Base-by-base conservation (phyloP, 306 rosid species). In the Albizia julibrissin region DNA sequence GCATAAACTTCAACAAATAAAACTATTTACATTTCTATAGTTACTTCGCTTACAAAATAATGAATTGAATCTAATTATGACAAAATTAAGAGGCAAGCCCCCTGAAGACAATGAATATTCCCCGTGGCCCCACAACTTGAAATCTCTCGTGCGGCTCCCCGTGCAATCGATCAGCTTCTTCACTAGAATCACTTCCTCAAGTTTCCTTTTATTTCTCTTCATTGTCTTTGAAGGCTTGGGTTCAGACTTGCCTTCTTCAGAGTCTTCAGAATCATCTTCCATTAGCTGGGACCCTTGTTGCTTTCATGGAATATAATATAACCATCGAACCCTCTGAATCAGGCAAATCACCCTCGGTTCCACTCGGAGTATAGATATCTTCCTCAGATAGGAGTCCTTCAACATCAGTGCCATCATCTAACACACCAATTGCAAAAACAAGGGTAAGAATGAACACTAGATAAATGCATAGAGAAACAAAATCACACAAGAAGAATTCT, bases 161-260 rank as follows among this genome's bases (percentile, higher is more conserved):
- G 0, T 97, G 95, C 89, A 94, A 71, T 56, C 33, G 59, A 94
- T 91, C 52, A 94, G 87, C 93, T 84, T 88, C 89, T 85, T 83
- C 72, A 94, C 34, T 33, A 3, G 4, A 33, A 33, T 33, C 34
- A 33, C 89, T 87, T 94, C 98, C 83, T 85, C 95, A 54, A 90
- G 81, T 83, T 85, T 94, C 98, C 98, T 92, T 85, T 84, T 92
- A 81, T 86, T 94, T 82, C 89, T 88, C 87, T 87, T 94, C 61
- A 71, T 68, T 24, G 89, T 40, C 87, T 88, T 94, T 61, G 84
- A 71, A 71, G 91, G 47, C 34, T 72, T 79, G 15, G 78, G 68
- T 40, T 83, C 82, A 80, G 87, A 69, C 85, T 83, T 64, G 66
- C 72, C 86, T 40, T 74, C 86, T 52, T 34, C 73, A 29, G 47